These are phyloP conservation scores for Gossypium stocksii DNA, from an alignment of 345 rosid genomes.

Conservation along the genomic window DNA sequence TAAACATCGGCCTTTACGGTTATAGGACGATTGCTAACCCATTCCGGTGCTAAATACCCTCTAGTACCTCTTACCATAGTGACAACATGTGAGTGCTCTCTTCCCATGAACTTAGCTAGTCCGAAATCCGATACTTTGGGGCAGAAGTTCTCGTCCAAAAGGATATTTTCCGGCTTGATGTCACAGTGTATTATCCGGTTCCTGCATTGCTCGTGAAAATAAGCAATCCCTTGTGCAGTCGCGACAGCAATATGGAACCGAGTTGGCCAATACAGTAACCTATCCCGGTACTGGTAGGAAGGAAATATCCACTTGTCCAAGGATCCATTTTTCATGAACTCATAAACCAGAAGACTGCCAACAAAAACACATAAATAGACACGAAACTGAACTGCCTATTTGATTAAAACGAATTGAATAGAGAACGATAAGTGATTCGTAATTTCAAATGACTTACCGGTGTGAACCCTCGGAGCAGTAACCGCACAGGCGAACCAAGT, in stretches of 20 bases:
- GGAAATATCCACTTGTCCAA: constrained; percentile 75
- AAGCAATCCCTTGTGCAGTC: constrained; percentile 67
- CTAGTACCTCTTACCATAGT: constrained; percentile 72
- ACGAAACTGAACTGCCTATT: not conserved
- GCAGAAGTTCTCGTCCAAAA: constrained; percentile 53
- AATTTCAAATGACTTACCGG: constrained; percentile 36
- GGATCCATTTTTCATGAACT: constrained; percentile 69
- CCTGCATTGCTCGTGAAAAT: constrained; percentile 74
- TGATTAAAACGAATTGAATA: not conserved
- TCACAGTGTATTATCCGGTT: constrained; percentile 66
- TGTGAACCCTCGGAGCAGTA: constrained; percentile 70
- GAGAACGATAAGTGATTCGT: not conserved
- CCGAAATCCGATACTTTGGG: constrained; percentile 77
- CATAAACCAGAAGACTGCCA: constrained; percentile 69
- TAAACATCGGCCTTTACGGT: constrained; percentile 85
- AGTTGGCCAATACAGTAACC: constrained; percentile 55
- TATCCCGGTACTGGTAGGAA: constrained; percentile 19
- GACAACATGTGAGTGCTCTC: constrained; percentile 67
- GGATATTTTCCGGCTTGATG: constrained; percentile 68
- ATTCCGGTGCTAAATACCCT: constrained; percentile 78
- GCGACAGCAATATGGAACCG: constrained; percentile 55
- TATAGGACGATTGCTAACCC: constrained; percentile 66
- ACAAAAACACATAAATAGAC: not conserved
- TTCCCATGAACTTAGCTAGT: constrained; percentile 66
- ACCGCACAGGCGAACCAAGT: constrained; percentile 67